Evolutionary conservation across 768 basidiomycete species (phyloP).

Genomic region (Mycena haematopus): DNA sequence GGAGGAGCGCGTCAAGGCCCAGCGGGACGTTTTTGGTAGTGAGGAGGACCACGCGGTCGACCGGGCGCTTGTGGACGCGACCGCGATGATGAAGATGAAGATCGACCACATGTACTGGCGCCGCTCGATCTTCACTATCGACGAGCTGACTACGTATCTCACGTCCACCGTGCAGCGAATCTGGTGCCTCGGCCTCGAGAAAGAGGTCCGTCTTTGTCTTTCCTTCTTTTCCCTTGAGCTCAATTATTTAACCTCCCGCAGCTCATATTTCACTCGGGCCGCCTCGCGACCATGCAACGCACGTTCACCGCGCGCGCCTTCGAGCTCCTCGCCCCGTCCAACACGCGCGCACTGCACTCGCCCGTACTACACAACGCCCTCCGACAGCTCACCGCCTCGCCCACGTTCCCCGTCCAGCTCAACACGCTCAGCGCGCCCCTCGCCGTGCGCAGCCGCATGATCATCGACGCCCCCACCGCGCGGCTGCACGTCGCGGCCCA

Average conservation of each 20-base stretch:
- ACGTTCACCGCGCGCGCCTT: conserved; percentile 49
- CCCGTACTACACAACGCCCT: conserved; percentile 65
- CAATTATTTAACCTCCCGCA: conserved; percentile 34
- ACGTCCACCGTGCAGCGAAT: conserved; percentile 43
- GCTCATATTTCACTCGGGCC: conserved; percentile 72
- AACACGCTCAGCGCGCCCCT: conserved; percentile 58
- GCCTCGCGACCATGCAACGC: conserved; percentile 55
- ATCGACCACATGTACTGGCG: conserved; percentile 55
- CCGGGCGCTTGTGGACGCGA: conserved; percentile 45
- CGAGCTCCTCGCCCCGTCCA: conserved; percentile 45
- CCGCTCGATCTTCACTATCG: conserved; percentile 51
- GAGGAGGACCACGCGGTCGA: conserved; percentile 37
- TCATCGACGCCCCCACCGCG: conserved; percentile 60
- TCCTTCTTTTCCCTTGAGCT: neutral
- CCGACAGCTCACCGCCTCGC: conserved; percentile 56
- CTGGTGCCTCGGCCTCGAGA: conserved; percentile 57
- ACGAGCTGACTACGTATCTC: conserved; percentile 51
- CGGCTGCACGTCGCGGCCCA: conserved; percentile 72
- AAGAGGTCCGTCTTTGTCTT: conserved; percentile 43
- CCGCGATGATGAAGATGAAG: conserved; percentile 44
- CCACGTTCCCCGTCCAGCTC: conserved; percentile 51
- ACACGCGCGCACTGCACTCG: conserved; percentile 50
- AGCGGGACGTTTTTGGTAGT: conserved; percentile 46
- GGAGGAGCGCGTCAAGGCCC: conserved; percentile 43
- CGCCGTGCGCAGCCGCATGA: conserved; percentile 54